These are phyloP conservation scores for Thraustochytrium aureum DNA, from an alignment of 352 stramenopile species.

Conservation along the genomic window DNA sequence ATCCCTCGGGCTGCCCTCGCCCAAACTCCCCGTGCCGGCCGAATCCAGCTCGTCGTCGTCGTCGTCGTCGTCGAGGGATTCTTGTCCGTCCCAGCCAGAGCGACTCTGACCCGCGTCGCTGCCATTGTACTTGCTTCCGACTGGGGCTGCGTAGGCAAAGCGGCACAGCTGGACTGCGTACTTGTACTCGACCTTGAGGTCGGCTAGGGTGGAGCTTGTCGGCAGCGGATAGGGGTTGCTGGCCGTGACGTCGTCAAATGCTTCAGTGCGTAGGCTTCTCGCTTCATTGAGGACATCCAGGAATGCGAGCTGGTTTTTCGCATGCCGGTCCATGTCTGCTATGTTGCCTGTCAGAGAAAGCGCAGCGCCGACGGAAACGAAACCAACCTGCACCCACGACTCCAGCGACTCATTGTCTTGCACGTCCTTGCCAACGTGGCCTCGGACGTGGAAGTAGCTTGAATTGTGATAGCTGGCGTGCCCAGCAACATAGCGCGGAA, in stretches of 20 bases:
- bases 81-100: neutral
- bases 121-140: neutral
- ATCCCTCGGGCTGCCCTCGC: neutral
- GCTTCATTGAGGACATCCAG: slow-evolving; percentile 27
- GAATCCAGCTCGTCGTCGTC: neutral
- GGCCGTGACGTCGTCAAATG: slow-evolving; percentile 46
- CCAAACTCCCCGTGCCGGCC: neutral
- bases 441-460: neutral
- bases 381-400: slow-evolving; percentile 42
- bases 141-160: slow-evolving; percentile 12
- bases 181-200: slow-evolving; percentile 45
- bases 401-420: slow-evolving; percentile 5
- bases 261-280: neutral
- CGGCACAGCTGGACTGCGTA: slow-evolving; percentile 43
- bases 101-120: neutral
- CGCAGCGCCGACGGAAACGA: neutral
- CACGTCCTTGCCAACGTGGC: neutral
- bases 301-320: slow-evolving; percentile 16
- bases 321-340: neutral
- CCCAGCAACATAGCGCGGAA: neutral
- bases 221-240: slow-evolving; percentile 3
- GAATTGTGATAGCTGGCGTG: neutral
- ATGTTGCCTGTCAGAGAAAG: slow-evolving; percentile 21
- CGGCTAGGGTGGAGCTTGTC: neutral
- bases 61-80: neutral